Evolutionary conservation across 208 protist genomes (phyloP), one percentile per base, ranked within the genome.

Genomic region (Plasmodiophora brassicae): DNA sequence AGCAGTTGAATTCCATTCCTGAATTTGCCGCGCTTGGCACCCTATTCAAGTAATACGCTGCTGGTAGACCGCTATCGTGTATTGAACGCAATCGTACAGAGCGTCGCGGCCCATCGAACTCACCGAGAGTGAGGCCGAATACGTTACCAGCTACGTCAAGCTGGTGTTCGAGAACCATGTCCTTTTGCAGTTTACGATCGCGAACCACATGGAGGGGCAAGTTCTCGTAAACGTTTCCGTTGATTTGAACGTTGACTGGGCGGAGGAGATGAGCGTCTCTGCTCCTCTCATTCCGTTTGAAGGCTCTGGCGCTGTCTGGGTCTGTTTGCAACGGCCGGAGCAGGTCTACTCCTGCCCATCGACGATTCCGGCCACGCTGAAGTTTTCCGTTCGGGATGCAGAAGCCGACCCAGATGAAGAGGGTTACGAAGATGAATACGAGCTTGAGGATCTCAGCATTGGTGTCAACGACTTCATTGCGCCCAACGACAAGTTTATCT

Each of bases 101-200:
- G 91, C 92, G 57, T 96, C 92, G 41, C 93, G 95, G 85, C 91
- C 92, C 41, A 35, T 94, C 25, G 89, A 92, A 35, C 91, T 99
- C 8, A 98, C 97, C 8, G 97, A 99, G 89, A 50, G 93, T 0
- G 97, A 98, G 91, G 96, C 94, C 71, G 97, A 99, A 92, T 99
- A 98, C 92, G 95, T 97, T 5, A 97, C 98, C 41, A 92, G 92
- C n/a, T 97, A 94, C 87, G 93, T 97, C 88, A 98, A 98, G 92
- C 97, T 98, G 90, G 44, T 95, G 10, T 98, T 96, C 92, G 86
- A 92, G 1, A 57, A 85, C 0, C 94, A 98, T 91, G 85, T 98
- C 84, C 94, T 99, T 14, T 90, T 99, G 65, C 96, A 98, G 92
- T 98, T 98, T 92, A 90, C 90, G 88, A 91, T 96, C 22, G 93